These are phyloP conservation scores for Botrytis aclada DNA, from an alignment of 2,329 filamentous ascomycete genomes.

Conservation along the genomic window DNA sequence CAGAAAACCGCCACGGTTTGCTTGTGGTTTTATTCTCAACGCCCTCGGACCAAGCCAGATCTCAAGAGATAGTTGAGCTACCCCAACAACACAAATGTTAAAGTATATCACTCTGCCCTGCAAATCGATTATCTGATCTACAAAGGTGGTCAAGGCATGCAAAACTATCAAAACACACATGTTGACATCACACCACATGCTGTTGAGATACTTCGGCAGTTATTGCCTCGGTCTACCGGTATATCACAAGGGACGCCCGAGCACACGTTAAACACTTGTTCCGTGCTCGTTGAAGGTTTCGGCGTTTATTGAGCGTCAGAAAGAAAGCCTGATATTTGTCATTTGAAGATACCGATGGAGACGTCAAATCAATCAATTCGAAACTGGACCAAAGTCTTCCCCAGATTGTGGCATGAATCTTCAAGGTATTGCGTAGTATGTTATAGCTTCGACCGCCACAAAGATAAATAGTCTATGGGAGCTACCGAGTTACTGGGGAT, in stretches of 20 bases:
- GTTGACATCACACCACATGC: background rate
- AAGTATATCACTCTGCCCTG: background rate
- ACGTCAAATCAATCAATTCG: background rate
- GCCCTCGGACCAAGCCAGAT: background rate
- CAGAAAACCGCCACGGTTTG: background rate
- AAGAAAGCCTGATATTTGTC: background rate
- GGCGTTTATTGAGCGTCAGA: no score
- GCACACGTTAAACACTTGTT: background rate
- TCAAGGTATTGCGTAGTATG: background rate
- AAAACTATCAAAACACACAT: background rate
- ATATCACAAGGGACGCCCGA: background rate
- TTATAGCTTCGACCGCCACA: background rate
- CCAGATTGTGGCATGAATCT: background rate
- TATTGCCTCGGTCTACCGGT: background rate
- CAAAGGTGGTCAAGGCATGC: background rate
- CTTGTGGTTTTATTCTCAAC: background rate
- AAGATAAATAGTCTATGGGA: background rate
- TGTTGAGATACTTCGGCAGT: background rate
- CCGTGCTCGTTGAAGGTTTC: background rate
- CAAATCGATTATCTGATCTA: background rate
- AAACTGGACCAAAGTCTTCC: background rate
- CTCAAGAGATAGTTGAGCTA: background rate
- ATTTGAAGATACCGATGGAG: background rate
- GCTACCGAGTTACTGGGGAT: background rate
- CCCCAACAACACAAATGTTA: background rate